Evolutionary conservation across 2,329 filamentous ascomycete genomes (phyloP).

Genomic region (Claviceps fusiformis): DNA sequence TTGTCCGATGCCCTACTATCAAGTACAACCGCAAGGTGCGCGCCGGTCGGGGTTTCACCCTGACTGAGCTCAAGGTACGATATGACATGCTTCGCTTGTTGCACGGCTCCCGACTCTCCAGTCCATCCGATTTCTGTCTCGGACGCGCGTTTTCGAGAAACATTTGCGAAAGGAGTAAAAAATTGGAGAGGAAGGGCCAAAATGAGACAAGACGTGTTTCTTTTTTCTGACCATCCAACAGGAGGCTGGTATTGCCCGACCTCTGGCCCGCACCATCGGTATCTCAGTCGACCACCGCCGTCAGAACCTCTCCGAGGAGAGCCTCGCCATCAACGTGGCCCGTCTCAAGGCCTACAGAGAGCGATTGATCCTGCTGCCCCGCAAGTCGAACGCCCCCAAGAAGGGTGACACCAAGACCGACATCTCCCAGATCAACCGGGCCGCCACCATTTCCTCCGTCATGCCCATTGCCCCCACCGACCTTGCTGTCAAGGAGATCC

Average conservation of each 20-base stretch:
- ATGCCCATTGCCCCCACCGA: constrained; percentile 62
- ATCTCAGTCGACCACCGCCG: constrained; percentile 94
- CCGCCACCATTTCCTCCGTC: constrained; percentile 30
- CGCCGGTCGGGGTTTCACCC: constrained; percentile 92
- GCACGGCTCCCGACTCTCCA: neutral
- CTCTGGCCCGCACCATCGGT: constrained; percentile 88
- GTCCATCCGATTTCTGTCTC: neutral
- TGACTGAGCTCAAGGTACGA: constrained; percentile 92
- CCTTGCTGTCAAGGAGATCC: constrained; percentile 58
- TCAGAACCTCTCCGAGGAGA: constrained; percentile 94
- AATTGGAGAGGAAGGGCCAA: neutral
- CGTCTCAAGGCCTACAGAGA: constrained; percentile 97
- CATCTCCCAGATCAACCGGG: constrained; percentile 49
- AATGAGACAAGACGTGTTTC: neutral
- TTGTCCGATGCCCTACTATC: constrained; percentile 94
- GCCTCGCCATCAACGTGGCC: constrained; percentile 84
- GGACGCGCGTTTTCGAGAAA: neutral
- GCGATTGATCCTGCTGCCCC: constrained; percentile 94
- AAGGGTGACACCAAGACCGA: constrained; percentile 84
- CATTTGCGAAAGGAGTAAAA: neutral
- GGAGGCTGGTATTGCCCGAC: constrained; percentile 92
- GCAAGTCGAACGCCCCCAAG: constrained; percentile 88
- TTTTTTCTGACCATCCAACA: constrained; percentile 27
- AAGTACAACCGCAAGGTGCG: constrained; percentile 99
- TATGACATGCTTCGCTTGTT: neutral